phyloP scores from a whole-genome alignment of 495 filamentous ascomycete genomes.

The Amorphotheca resinae region DNA sequence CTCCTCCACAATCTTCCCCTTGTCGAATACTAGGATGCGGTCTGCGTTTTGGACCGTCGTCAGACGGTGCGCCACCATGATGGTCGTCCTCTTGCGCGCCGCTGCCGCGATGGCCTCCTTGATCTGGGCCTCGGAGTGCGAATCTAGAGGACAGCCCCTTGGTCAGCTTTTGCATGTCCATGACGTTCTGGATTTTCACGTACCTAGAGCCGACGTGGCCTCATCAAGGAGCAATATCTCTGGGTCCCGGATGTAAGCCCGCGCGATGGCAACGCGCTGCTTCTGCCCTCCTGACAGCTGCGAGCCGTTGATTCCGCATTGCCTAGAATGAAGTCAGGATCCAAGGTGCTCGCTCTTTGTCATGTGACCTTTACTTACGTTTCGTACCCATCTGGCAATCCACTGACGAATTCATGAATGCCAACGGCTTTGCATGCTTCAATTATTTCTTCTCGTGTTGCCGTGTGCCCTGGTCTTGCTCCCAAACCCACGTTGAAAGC shows the following conservation, averaged over 20 bases:
- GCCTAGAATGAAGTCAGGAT: neutral
- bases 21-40: constrained; percentile 63
- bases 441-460: constrained; percentile 19
- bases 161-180: neutral
- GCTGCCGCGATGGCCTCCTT: constrained; percentile 36
- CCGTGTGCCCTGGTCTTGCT: constrained; percentile 20
- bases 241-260: constrained; percentile 54
- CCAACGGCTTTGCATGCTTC: constrained; percentile 20
- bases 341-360: neutral
- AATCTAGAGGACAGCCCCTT: constrained; percentile 10
- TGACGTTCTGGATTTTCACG: constrained; percentile 10
- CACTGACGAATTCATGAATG: constrained; percentile 46
- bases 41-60: constrained; percentile 66
- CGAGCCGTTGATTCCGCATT: constrained; percentile 39
- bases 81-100: constrained; percentile 60
- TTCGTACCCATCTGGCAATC: constrained; percentile 48
- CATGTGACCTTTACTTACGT: constrained; percentile 30
- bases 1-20: constrained; percentile 48
- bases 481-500: constrained; percentile 38
- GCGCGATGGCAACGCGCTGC: constrained; percentile 50
- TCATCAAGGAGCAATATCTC: constrained; percentile 67
- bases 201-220: constrained; percentile 47
- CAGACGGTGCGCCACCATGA: constrained; percentile 72
- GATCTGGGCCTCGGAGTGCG: constrained; percentile 40
- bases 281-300: constrained; percentile 52